Conservation (phyloP, 2,329 filamentous ascomycete genomes). For the Didymella pomorum region DNA sequence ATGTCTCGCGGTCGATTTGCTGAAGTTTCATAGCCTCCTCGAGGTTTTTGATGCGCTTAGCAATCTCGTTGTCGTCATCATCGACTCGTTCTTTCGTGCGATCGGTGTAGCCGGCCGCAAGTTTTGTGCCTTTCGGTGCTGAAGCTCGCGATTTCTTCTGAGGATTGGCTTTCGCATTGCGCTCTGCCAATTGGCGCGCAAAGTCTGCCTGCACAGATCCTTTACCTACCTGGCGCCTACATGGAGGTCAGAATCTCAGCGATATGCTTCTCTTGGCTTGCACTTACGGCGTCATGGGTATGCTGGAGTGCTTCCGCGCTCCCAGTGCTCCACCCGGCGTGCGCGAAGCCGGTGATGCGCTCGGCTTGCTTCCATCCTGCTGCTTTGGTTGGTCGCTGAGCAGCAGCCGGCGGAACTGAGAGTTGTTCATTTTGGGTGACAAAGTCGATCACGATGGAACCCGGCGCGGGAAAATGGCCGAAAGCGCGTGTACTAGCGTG, state of each 20-base stretch:
- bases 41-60: slow-evolving; percentile 75
- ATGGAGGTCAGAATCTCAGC: slow-evolving; percentile 8
- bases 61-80: slow-evolving; percentile 63
- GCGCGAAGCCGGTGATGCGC: slow-evolving; percentile 36
- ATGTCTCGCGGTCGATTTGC: slow-evolving; percentile 81
- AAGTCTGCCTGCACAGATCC: slow-evolving; percentile 71
- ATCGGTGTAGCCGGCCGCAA: slow-evolving; percentile 84
- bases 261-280: background rate
- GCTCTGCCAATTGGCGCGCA: slow-evolving; percentile 82
- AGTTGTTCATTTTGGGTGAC: slow-evolving; percentile 81
- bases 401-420: slow-evolving; percentile 86
- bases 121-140: slow-evolving; percentile 81
- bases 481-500: slow-evolving; percentile 13
- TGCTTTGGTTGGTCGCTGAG: slow-evolving; percentile 57
- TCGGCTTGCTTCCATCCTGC: slow-evolving; percentile 41
- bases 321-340: slow-evolving; percentile 66
- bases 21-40: slow-evolving; percentile 84
- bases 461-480: slow-evolving; percentile 10
- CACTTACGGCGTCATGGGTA: slow-evolving; percentile 91
- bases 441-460: background rate
- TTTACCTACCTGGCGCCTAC: slow-evolving; percentile 69
- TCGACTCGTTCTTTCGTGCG: slow-evolving; percentile 71
- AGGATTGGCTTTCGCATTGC: slow-evolving; percentile 62
- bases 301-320: slow-evolving; percentile 78
- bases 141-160: slow-evolving; percentile 79